Percentiles rank a stretch among this genome's conserved stretches.
These are phyloP conservation scores for Macadamia tetraphylla DNA, from an alignment of 164 flowering plant genomes.

Conservation along the genomic window DNA sequence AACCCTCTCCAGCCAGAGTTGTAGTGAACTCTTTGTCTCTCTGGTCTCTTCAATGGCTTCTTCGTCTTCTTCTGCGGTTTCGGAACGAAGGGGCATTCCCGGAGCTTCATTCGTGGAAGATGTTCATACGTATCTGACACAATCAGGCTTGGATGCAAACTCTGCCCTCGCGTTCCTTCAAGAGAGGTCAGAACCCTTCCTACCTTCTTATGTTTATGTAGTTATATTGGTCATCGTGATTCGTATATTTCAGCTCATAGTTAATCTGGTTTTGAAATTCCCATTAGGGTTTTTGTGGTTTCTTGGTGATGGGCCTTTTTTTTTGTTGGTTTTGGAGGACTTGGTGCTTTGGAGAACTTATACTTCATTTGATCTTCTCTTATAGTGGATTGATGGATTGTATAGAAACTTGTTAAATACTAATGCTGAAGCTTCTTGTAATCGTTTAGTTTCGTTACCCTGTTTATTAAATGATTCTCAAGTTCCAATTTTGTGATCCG, in stretches of 20 bases:
- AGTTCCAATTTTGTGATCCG: neutral
- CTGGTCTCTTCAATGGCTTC: conserved; percentile 10
- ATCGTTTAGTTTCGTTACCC: neutral
- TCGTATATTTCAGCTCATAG: neutral
- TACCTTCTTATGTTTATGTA: neutral
- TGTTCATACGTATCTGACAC: conserved; percentile 67
- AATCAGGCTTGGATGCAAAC: conserved; percentile 72
- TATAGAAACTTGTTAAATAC: too few relatives aligned
- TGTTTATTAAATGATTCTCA: neutral
- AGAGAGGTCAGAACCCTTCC: conserved; percentile 51
- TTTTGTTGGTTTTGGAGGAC: neutral
- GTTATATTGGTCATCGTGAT: neutral
- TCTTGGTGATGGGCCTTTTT: neutral
- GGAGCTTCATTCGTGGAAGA: conserved; percentile 85
- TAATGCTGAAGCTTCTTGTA: neutral
- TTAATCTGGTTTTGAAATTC: neutral
- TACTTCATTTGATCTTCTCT: neutral
- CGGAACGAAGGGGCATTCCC: conserved; percentile 90
- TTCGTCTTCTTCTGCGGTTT: conserved; percentile 17
- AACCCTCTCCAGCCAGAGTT: neutral
- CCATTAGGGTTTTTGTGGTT: neutral
- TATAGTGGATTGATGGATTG: too few relatives aligned
- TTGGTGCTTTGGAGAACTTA: neutral
- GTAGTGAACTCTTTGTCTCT: too few relatives aligned
- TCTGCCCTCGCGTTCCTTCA: conserved; percentile 79